Evolutionary conservation across 2,329 filamentous ascomycete genomes (phyloP).

Genomic region (Nothophoma quercina): DNA sequence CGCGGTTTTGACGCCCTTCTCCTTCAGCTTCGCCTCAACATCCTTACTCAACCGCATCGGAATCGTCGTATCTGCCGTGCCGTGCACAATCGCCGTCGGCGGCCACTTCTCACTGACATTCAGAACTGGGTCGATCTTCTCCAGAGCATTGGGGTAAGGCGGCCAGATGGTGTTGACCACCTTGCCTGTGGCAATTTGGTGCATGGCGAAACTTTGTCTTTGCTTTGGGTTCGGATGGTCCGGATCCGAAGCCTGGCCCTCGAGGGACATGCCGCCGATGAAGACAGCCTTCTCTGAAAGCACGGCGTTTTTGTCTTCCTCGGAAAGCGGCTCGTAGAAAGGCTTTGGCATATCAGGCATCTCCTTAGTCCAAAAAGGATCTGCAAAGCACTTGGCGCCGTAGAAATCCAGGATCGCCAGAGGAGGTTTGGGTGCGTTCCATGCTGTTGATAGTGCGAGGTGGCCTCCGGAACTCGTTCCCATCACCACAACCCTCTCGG

Average conservation of each 20-base stretch:
- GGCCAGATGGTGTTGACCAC: slow-evolving; percentile 21
- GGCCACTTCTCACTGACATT: slow-evolving; percentile 18
- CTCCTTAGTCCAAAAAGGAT: slow-evolving; percentile 19
- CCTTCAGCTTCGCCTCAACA: slow-evolving; percentile 10
- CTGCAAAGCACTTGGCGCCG: slow-evolving; percentile 21
- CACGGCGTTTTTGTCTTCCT: slow-evolving; percentile 1
- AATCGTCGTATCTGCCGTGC: slow-evolving; percentile 22
- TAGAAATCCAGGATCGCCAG: slow-evolving; percentile 25
- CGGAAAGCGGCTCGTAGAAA: slow-evolving; percentile 1
- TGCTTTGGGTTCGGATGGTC: slow-evolving; percentile 7
- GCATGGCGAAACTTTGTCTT: slow-evolving; percentile 23
- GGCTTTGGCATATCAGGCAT: slow-evolving; percentile 12
- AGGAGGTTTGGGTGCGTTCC: slow-evolving; percentile 4
- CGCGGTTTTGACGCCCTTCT: slow-evolving; percentile 4
- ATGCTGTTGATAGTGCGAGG: slow-evolving; percentile 19
- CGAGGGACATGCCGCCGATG: slow-evolving; percentile 25
- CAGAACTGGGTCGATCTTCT: slow-evolving; percentile 15
- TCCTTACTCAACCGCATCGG: slow-evolving; percentile 21
- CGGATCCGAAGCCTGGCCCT: slow-evolving; percentile 22
- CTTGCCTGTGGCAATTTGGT: slow-evolving; percentile 18
- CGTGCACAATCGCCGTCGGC: slow-evolving; percentile 26
- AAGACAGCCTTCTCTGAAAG: slow-evolving; percentile 13
- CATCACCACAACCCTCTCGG: slow-evolving; percentile 15
- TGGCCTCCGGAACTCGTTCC: slow-evolving; percentile 23
- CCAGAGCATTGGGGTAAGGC: not conserved